phyloP scores from a whole-genome alignment of 2,329 filamentous ascomycete genomes.

The Talaromyces verruculosus region DNA sequence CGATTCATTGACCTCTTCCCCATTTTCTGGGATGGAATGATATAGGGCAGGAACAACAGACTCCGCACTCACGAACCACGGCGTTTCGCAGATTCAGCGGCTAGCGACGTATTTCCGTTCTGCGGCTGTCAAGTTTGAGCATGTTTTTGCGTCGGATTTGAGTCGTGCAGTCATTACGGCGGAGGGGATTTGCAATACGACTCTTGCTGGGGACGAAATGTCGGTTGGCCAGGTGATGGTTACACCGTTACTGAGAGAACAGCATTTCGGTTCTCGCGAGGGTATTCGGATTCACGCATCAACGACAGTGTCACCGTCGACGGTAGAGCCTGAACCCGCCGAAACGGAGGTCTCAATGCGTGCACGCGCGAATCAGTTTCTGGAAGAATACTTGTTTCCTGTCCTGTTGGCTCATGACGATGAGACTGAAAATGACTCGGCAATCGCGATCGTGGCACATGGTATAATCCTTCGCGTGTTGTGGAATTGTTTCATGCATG shows the following conservation, averaged over 20 bases:
- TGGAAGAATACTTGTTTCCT: conserved; percentile 63
- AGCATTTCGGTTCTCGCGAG: conserved; percentile 44
- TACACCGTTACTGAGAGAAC: conserved; percentile 37
- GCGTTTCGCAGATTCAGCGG: conserved; percentile 72
- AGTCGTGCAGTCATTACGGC: conserved; percentile 64
- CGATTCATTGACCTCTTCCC: conserved; percentile 14
- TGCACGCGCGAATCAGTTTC: conserved; percentile 63
- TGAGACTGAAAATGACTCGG: conserved; percentile 31
- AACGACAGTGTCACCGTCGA: background rate
- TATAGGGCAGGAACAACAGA: conserved; percentile 75
- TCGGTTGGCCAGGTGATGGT: conserved; percentile 21
- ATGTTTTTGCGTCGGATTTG: conserved; percentile 76
- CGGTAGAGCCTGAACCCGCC: conserved; percentile 35
- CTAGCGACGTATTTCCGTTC: conserved; percentile 67
- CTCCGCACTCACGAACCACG: conserved; percentile 77
- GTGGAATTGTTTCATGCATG: conserved; percentile 61
- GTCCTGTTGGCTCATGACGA: conserved; percentile 37
- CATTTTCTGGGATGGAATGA: background rate
- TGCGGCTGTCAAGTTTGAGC: conserved; percentile 63
- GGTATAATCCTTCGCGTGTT: conserved; percentile 75
- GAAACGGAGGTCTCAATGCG: conserved; percentile 70
- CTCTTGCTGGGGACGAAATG: conserved; percentile 2
- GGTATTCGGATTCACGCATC: conserved; percentile 31
- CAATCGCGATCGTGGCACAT: conserved; percentile 73
- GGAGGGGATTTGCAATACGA: conserved; percentile 28